Base-by-base conservation (phyloP, 257 asterid species). In the Solanum neorickii region DNA sequence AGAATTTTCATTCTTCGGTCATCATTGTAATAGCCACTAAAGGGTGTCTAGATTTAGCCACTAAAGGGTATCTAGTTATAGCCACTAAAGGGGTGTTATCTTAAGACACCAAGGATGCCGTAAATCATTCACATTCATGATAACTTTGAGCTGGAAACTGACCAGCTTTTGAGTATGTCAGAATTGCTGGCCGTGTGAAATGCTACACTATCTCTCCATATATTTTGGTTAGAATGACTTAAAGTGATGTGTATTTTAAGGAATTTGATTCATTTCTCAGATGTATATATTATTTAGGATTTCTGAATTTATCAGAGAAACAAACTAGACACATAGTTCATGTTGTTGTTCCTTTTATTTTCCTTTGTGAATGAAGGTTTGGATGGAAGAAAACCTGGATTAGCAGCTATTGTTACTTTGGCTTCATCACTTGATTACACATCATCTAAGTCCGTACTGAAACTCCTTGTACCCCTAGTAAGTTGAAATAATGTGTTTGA, bases 381-480 rank as follows among this genome's bases (percentile, higher is more conserved):
- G 68, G 85, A 93, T 89, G 99, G 95, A 85, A 93, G 88, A 89
- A 96, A 97, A 87, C 92, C 98, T 88, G 93, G 95, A 89, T 94
- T 97, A 86, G 97, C 98, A n/a, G 97, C 94, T 87, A 62, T 93
- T 88, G 98, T 93, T 88, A 97, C 99, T 87, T 90, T 97, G 92
- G 99, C 95, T 46, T 93, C 99, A 49, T 96, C 99, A 87, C 97
- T 97, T 86, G 98, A 97, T 90, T 97, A 94, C 91, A 92, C 98
- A 73, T 86, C 98, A 89, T 97, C 99, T 21, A 92, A 92, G 78
- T 97, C 99, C 76, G 49, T 95, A 47, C 96, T 97, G 83, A 96
- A 94, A 90, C 90, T 94, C 86, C 95, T 97, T 87, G 11, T 93
- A 88, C 99, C 99, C 83, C 98, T 97, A 60, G 99, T 97, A 90